Evolutionary conservation across 108 stramenopile species (phyloP).

Genomic region (Craspedostauros australis): DNA sequence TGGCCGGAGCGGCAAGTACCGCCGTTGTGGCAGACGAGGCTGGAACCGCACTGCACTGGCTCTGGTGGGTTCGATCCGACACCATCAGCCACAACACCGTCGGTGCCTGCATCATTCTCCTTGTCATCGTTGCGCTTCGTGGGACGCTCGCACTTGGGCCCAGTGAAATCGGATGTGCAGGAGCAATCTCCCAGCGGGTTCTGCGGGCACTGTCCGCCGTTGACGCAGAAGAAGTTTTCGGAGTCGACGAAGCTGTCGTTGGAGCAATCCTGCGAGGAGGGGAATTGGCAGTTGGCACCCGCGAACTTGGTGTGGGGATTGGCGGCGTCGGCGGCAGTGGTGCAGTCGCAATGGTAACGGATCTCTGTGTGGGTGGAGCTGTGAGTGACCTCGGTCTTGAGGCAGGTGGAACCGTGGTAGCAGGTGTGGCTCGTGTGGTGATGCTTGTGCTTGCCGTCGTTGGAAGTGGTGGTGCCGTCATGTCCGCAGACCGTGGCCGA

Average conservation of each 20-base stretch:
- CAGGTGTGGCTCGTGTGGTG: no score
- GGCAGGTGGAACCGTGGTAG: conserved; percentile 27
- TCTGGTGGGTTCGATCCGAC: no score
- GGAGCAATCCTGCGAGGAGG: no score
- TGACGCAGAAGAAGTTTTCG: conserved; percentile 1
- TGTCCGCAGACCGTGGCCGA: conserved; percentile 21
- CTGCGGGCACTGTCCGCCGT: conserved; percentile 2
- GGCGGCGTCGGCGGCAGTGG: conserved; percentile 18
- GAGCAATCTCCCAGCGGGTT: conserved; percentile 9
- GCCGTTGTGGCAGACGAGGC: conserved; percentile 27
- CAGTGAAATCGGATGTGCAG: neutral
- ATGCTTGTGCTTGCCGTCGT: no score
- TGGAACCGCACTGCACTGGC: no score
- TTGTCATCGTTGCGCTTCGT: neutral
- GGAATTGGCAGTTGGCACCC: no score
- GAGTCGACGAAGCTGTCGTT: no score
- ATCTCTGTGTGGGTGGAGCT: neutral
- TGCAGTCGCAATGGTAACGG: conserved; percentile 45
- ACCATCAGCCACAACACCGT: conserved; percentile 9
- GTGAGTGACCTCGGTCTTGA: neutral
- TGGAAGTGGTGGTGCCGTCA: no score
- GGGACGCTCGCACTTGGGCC: conserved; percentile 22
- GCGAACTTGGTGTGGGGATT: no score
- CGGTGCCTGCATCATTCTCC: neutral
- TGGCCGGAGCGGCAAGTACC: conserved; percentile 7